A percentile compares a stretch with the other conserved stretches of the same genome.
These are phyloP conservation scores for Nakataea oryzae DNA, from an alignment of 2,329 filamentous ascomycete genomes.

Conservation along the genomic window DNA sequence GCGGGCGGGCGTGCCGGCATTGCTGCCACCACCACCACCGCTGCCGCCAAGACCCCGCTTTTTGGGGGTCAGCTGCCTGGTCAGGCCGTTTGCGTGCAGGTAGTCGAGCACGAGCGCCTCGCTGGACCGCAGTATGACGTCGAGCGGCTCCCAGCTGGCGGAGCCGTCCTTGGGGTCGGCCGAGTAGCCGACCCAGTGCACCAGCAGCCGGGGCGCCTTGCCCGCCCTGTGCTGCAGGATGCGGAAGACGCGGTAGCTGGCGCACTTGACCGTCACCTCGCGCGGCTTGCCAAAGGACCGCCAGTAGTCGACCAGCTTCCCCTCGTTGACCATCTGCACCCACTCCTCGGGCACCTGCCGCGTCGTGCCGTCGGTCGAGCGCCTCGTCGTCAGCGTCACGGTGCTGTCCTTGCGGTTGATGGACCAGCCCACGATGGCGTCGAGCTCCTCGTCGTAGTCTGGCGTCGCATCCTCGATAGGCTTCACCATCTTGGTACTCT, in stretches of 20 bases:
- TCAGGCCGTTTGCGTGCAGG: neutral
- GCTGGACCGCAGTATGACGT: neutral
- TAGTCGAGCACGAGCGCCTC: neutral
- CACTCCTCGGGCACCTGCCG: neutral
- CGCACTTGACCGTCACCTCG: neutral
- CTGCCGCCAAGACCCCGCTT: neutral
- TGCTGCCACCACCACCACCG: neutral
- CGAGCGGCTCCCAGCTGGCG: slow-evolving; percentile 1
- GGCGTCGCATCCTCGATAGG: neutral
- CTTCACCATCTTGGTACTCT: neutral
- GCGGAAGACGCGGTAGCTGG: neutral
- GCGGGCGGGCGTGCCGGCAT: neutral
- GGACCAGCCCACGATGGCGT: neutral
- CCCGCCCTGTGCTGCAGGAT: neutral
- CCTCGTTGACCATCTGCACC: neutral
- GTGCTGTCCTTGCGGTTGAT: neutral
- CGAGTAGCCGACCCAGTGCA: neutral
- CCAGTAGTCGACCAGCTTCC: neutral
- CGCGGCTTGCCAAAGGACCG: neutral
- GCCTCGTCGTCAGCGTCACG: neutral
- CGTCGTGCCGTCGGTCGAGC: neutral
- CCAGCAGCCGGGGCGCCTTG: neutral
- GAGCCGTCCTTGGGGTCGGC: neutral
- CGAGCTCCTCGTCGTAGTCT: neutral
- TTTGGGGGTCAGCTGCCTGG: neutral